Base-by-base conservation (phyloP, 768 basidiomycete genomes). In the Boletus tylopilopsis region DNA sequence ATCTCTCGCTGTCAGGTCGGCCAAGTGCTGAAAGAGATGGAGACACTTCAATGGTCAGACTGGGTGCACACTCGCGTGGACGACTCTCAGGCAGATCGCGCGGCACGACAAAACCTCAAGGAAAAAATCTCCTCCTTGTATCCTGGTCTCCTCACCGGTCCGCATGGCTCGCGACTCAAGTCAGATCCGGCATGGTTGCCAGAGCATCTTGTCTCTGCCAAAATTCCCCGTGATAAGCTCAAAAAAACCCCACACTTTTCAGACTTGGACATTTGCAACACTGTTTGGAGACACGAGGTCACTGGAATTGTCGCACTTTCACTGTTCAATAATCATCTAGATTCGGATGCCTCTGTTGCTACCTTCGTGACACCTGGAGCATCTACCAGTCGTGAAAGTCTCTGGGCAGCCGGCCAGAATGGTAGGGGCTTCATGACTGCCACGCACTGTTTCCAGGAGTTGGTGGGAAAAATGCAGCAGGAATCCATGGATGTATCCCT, bases 331-430 rank as follows among this genome's bases (percentile, higher is more conserved):
- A 53, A 53, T 13, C 51, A 53, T 36, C 27, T 57, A 25, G 50
- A 57, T 12, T 34, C 36, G 18, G 45, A 53, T 33, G 43, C 50
- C 16, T 34, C 43, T 38, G 39, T 37, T 29, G 6, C 44, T 5
- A 57, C 56, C 6, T 58, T 58, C 30, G 40, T 60, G 27, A 51
- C 45, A 7, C 38, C 49, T 24, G 55, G 59, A n/a, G 35, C 43
- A n/a, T 46, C 50, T 35, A 60, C 53, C 18, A 59, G 50, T 27
- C 50, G 58, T 19, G 45, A 46, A 23, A 59, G 50, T 25, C 41
- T 44, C 13, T 60, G 49, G 50, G 54, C 51, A 16, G 48, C 53
- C 10, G 58, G 59, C 19, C 58, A 60, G 40, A 59, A 60, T 24
- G 51, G 54, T 29, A 52, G 25, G 10, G 51, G 54, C 2, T 56